phyloP scores from a whole-genome alignment of 257 asterid species.

The Echites panduratus region DNA sequence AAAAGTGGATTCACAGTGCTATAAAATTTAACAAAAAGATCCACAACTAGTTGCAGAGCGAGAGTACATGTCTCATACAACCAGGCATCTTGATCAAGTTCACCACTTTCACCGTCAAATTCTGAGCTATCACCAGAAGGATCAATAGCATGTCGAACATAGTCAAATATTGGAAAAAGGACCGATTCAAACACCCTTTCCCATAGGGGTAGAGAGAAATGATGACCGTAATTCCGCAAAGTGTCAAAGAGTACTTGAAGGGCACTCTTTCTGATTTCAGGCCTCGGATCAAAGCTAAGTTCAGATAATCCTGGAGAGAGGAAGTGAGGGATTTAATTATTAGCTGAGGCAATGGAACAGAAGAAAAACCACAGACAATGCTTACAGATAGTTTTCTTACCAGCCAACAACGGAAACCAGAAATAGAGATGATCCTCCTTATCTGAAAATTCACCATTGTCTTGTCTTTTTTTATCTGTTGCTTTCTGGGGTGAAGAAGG shows the following conservation, averaged over 20 bases:
- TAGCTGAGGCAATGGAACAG: constrained; percentile 1
- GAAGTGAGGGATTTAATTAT: constrained; percentile 14
- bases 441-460: constrained; percentile 53
- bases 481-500: constrained; percentile 65
- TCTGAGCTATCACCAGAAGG: constrained; percentile 65
- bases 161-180: constrained; percentile 88
- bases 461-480: constrained; percentile 50
- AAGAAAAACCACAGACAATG: background rate
- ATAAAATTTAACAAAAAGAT: constrained; percentile 91
- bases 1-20: constrained; percentile 91
- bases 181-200: constrained; percentile 97
- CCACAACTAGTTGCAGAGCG: constrained; percentile 95
- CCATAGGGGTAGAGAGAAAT: constrained; percentile 88
- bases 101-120: constrained; percentile 54
- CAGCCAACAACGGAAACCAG: constrained; percentile 99
- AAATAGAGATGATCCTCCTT: constrained; percentile 86
- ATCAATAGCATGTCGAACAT: constrained; percentile 83
- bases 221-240: constrained; percentile 88
- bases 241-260: constrained; percentile 92
- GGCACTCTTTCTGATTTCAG: constrained; percentile 91
- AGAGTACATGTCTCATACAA: constrained; percentile 96
- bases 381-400: constrained; percentile 29
- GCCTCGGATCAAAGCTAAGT: constrained; percentile 94
- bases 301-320: constrained; percentile 78
- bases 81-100: constrained; percentile 94